Base-by-base conservation (phyloP, 768 basidiomycete genomes). In the Rhodotorula paludigena region DNA sequence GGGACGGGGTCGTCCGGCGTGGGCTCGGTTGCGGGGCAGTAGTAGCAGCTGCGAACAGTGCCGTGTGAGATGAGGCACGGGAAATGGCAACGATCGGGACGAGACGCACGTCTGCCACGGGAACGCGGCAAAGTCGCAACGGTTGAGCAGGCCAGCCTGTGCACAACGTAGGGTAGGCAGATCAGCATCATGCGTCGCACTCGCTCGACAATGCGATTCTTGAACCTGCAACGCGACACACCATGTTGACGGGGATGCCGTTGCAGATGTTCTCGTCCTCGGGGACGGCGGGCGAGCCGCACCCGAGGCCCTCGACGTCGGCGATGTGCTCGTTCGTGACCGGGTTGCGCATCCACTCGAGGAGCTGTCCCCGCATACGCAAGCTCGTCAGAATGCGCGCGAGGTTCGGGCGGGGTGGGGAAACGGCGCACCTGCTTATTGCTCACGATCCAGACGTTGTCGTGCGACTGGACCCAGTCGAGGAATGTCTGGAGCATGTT, bases 401-500 rank as follows among this genome's bases (percentile, higher is more conserved):
- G 28, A 23, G 42, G 21, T 49, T 23, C n/a, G n/a, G n/a, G n/a
- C n/a, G n/a, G n/a, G n/a, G n/a, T n/a, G n/a, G n/a, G n/a, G n/a
- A n/a, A 38, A 30, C 44, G 48, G 44, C 45, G 33, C 18, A 49
- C 54, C 57, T 69, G 70, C 38, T 57, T 36, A 51, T 73, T 74
- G 18, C 60, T 61, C 39, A 77, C 70, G 44, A 35, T 76, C 80
- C 60, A 64, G 84, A 86, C 85, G 76, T 89, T 82, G 55, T 81
- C 81, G 75, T 87, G 85, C 69, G 82, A 70, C 74, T 90, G 89
- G 0, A 85, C 88, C 89, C 89, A 90, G 77, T 90, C 88, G 42
- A 90, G 80, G 80, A 89, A 90, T 28, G 81, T 74, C 74, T 90
- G 89, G 76, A 90, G 84, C 88, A 89, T 89, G 36, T 81, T 74